Percentiles rank a stretch among this genome's conserved stretches.
phyloP scores from a whole-genome alignment of 1,284 basidiomycete genomes.

The Cerrena zonata region DNA sequence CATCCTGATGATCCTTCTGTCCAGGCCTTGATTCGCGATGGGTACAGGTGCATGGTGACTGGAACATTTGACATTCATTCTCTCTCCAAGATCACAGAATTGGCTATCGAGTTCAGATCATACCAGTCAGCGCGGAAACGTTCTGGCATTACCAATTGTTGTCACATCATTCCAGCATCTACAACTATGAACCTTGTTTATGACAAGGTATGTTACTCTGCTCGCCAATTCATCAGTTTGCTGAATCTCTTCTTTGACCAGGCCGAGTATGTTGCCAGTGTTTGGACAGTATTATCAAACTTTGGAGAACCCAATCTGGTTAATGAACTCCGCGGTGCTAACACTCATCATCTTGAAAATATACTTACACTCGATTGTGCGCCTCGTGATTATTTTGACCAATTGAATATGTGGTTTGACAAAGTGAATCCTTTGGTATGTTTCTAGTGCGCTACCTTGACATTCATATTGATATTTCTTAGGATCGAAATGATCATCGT shows the following conservation, averaged over 20 bases:
- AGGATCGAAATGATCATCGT: no score
- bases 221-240: no score
- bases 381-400: neutral
- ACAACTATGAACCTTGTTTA: neutral
- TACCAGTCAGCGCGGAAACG: no score
- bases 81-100: neutral
- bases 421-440: neutral
- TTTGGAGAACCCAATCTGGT: no score
- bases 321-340: no score
- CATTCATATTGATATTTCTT: no score
- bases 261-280: no score
- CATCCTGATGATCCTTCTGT: no score
- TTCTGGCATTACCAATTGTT: neutral
- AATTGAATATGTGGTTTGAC: neutral
- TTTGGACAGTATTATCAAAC: no score
- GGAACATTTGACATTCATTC: neutral
- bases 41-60: neutral
- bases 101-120: neutral
- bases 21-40: neutral
- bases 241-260: no score
- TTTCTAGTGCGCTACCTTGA: neutral
- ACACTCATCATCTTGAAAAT: neutral
- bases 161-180: neutral
- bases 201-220: no score
- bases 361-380: neutral